A percentile compares a stretch with the other conserved stretches of the same genome.
Conservation (phyloP, 306 rosid species). For the Oemleria cerasiformis region DNA sequence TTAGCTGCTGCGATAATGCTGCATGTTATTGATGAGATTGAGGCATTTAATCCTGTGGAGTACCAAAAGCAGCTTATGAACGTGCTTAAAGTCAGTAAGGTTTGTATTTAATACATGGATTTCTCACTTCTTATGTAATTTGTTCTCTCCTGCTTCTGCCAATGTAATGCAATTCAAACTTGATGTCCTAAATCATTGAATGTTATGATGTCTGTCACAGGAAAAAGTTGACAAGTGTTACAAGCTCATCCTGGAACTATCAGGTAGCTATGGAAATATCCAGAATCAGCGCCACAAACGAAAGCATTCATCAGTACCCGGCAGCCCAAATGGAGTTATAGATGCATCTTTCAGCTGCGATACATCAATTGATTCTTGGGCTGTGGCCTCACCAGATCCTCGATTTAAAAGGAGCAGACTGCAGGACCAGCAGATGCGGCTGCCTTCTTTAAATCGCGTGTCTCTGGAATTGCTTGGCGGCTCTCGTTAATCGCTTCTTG, state of each 20-base stretch:
- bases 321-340: conserved; percentile 60
- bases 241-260: conserved; percentile 44
- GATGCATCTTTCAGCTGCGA: conserved; percentile 64
- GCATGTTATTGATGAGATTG: conserved; percentile 68
- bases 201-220: conserved; percentile 42
- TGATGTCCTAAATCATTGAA: conserved; percentile 13
- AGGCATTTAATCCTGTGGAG: conserved; percentile 48
- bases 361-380: conserved; percentile 66
- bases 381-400: conserved; percentile 45
- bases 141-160: conserved; percentile 15
- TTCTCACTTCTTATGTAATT: background rate
- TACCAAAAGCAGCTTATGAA: conserved; percentile 67
- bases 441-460: conserved; percentile 46
- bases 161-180: conserved; percentile 4
- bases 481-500: conserved; percentile 50
- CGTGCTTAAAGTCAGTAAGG: conserved; percentile 75
- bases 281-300: conserved; percentile 44
- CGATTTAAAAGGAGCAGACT: conserved; percentile 51
- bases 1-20: conserved; percentile 86
- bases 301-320: conserved; percentile 41
- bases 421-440: conserved; percentile 64
- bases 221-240: conserved; percentile 65
- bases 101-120: conserved; percentile 30
- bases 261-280: conserved; percentile 27
- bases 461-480: conserved; percentile 50